Evolutionary conservation across 306 rosid genomes (phyloP), one percentile per base, ranked within the genome.

Genomic region (Gleditsia sinensis): DNA sequence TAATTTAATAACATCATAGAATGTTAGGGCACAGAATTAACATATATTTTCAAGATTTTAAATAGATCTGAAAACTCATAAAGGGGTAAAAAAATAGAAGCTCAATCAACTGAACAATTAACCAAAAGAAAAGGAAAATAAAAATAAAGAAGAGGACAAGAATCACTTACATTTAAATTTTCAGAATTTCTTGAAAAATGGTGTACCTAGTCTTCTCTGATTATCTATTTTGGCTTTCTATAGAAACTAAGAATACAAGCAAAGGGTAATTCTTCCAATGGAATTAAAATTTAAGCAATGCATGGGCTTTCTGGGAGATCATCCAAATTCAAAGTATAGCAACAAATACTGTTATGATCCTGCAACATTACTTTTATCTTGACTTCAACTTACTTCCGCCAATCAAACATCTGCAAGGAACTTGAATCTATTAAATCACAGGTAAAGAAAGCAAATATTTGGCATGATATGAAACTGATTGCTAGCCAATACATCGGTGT

Each of bases 401-500:
- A 20, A 59, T 88, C 88, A 91, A 76, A 85, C 94, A 87, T 77
- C 92, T 85, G 92, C 92, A 85, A 58, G 24, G 57, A 80, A 63
- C 71, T 67, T 37, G 3, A 30, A 3, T 48, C 30, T 10, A 69
- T 64, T 57, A 78, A 72, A 34, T 40, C 40, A 24, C 54, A 65
- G 12, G 30, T 39, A 71, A 51, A 36, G 5, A 62, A 27, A 21
- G 17, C 65, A 43, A 51, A 50, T 39, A 62, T 27, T 62, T 53
- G 61, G 59, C 17, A 69, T 32, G 57, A 48, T 49, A 24, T 59
- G 20, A 49, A 34, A 48, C 27, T 8, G 17, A 25, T 14, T 34
- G 63, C 53, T 49, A 8, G 45, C 6, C 16, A 46, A n/a, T 33
- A 25, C 33, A 67, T 16, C 42, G n/a, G n/a, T 59, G 23, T 19